Base-by-base conservation (phyloP, 1,284 basidiomycete species). In the Inonotus hispidus region DNA sequence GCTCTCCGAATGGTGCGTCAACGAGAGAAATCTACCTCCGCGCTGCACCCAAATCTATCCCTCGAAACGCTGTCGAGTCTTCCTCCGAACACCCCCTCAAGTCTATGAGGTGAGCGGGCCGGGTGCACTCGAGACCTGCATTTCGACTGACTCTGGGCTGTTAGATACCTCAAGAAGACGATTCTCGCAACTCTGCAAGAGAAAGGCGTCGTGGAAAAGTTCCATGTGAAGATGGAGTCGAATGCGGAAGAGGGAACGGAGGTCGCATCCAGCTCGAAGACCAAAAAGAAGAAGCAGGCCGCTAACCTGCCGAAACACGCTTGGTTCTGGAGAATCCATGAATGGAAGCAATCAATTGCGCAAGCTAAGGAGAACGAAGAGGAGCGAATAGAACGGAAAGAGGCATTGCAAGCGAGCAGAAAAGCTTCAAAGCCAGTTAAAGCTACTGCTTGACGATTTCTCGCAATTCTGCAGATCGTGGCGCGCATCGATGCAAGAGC, bases 321-420 rank as follows among this genome's bases (percentile, higher is more conserved):
- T n/a, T 62, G 60, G 60, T 29, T 53, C 25, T 62, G 60, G 60
- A 58, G 60, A 32, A 46, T 61, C 21, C 46, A 45, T 23, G 58
- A 59, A 14, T 41, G 49, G 58, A 25, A 53, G 43, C 23, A 8
- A 35, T 37, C 50, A 14, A 19, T 52, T 0, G 38, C 14, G 50
- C 19, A 53, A 19, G 25, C 39, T 23, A 43, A 41, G 58, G 3
- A 43, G 25, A 8, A 14, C 11, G 25, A 46, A 32, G 45, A 35
- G 3, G 38, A 2, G 25, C 52, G 50, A 10, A 11, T 27, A 16
- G 37, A 47, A 41, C 29, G 21, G 13, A 21, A 37, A 29, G 7
- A 8, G 19, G 35, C 32, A 37, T 19, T 19, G 32, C 8, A 49
- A 39, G 19, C 39, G 29, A 46, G 7, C 4, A 29, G 16, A 27